Conservation (phyloP, 176 grass and related monocot genomes). For the Rhynchospora pubera region DNA sequence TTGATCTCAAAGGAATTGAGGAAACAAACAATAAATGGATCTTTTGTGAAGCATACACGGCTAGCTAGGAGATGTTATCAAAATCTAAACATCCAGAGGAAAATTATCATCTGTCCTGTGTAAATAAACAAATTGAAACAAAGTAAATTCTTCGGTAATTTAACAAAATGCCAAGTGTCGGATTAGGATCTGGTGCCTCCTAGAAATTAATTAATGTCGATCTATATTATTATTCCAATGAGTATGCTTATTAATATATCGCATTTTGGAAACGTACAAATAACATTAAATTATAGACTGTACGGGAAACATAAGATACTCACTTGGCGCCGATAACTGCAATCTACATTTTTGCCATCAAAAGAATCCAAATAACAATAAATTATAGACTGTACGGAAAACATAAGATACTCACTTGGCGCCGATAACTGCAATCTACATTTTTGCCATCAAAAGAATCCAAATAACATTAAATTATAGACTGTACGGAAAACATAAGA, state of each 20-base stretch:
- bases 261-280: neutral
- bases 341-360: no score
- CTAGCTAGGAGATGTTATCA: neutral
- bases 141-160: neutral
- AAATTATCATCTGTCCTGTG: neutral
- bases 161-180: neutral
- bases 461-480: no score
- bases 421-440: no score
- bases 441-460: no score
- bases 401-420: no score
- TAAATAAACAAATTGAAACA: neutral
- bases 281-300: neutral
- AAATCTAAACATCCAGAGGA: neutral
- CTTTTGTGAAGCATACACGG: neutral
- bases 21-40: neutral
- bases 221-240: no score
- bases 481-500: neutral
- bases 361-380: no score
- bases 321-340: no score
- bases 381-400: no score
- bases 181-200: neutral
- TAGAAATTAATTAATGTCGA: no score
- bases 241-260: neutral
- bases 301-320: no score
- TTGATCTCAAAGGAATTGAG: neutral